A percentile compares a stretch with the other conserved stretches of the same genome.
Evolutionary conservation across 2,329 filamentous ascomycete species (phyloP).

Genomic region (Scedosporium dehoogii): DNA sequence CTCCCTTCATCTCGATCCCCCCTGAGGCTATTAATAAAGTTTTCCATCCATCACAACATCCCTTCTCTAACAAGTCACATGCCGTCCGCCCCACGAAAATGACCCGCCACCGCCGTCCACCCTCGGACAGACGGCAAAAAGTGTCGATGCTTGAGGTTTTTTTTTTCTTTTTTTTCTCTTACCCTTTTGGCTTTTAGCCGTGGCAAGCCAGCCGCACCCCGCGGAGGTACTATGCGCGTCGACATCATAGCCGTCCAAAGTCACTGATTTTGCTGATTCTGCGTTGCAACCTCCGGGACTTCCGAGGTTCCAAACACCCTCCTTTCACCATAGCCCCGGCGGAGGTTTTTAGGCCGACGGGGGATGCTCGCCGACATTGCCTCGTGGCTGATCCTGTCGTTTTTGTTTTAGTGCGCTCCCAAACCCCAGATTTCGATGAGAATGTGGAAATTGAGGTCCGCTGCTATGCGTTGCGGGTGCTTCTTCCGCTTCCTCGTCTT

Average conservation of each 20-base stretch:
- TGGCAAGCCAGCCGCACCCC: too few species aligned
- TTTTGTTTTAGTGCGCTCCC: neutral
- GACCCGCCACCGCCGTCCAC: neutral
- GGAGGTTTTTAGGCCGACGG: neutral
- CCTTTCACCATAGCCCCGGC: neutral
- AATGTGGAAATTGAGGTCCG: neutral
- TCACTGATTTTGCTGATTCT: neutral
- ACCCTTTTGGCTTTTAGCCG: too few species aligned
- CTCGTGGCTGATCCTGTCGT: neutral
- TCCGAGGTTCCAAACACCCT: neutral
- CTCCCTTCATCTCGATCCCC: neutral
- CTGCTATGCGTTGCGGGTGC: too few species aligned
- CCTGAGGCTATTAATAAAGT: neutral
- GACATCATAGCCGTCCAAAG: too few species aligned
- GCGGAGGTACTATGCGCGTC: too few species aligned
- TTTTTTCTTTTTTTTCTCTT: too few species aligned
- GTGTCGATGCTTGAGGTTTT: neutral
- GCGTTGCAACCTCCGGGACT: neutral
- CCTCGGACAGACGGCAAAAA: neutral
- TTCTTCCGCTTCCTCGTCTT: too few species aligned
- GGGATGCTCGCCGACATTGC: neutral
- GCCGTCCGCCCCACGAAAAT: constrained; percentile 5
- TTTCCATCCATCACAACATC: neutral
- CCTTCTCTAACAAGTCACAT: constrained; percentile 3
- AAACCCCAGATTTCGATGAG: neutral